phyloP scores from a whole-genome alignment of 2,329 filamentous ascomycete genomes.

The Alternaria ventricosa region DNA sequence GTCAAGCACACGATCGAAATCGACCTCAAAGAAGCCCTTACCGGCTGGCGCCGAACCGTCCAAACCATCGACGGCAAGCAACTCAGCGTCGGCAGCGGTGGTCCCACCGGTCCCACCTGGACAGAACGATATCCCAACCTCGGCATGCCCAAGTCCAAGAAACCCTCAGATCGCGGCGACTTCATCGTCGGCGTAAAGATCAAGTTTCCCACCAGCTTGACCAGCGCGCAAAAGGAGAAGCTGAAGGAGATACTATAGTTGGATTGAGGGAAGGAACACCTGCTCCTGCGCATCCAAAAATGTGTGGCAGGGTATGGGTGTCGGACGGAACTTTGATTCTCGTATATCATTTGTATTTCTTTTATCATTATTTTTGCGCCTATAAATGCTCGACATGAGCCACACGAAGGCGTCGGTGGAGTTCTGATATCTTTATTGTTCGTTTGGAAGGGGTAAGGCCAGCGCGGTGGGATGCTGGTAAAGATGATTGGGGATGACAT shows the following conservation, averaged over 20 bases:
- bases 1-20: slow-evolving; percentile 80
- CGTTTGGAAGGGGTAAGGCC: background rate
- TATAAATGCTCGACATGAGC: slow-evolving; percentile 15
- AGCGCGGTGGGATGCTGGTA: background rate
- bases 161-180: slow-evolving; percentile 81
- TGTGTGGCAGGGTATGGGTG: background rate
- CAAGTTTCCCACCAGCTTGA: slow-evolving; percentile 84
- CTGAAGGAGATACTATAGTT: slow-evolving; percentile 76
- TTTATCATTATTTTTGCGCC: background rate
- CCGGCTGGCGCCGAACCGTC: slow-evolving; percentile 91
- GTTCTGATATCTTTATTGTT: slow-evolving; percentile 9
- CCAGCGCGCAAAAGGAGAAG: slow-evolving; percentile 76
- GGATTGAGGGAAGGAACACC: background rate
- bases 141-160: slow-evolving; percentile 97
- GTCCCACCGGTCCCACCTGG: slow-evolving; percentile 84
- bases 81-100: slow-evolving; percentile 77
- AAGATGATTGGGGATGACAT: slow-evolving; percentile 1
- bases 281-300: background rate
- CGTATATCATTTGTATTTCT: slow-evolving; percentile 1
- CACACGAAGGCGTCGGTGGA: slow-evolving; percentile 26
- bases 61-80: slow-evolving; percentile 92
- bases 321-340: background rate
- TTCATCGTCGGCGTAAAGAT: slow-evolving; percentile 91
- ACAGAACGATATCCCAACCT: slow-evolving; percentile 80
- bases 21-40: slow-evolving; percentile 89